These are phyloP conservation scores for Alternaria triticimaculans DNA, from an alignment of 2,329 filamentous ascomycete genomes.

Conservation along the genomic window DNA sequence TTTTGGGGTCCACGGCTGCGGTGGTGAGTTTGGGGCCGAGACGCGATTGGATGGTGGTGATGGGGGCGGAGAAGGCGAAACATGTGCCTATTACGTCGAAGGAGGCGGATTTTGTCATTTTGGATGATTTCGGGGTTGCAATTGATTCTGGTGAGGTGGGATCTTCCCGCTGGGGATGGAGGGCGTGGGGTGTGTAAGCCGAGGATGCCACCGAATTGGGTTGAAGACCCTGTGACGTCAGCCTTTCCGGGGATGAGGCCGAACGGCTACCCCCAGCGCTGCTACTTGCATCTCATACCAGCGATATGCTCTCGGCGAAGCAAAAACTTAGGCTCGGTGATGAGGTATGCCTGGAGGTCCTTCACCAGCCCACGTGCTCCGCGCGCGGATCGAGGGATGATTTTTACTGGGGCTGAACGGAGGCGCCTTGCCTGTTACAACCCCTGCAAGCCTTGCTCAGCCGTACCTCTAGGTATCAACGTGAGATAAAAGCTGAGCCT, in stretches of 20 bases:
- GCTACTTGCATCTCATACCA: neutral
- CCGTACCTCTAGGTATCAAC: conserved; percentile 12
- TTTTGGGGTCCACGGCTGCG: conserved; percentile 23
- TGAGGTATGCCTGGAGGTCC: neutral
- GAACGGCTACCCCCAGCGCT: neutral
- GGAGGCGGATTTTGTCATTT: conserved; percentile 28
- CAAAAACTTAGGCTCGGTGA: neutral
- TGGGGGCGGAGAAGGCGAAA: conserved; percentile 28
- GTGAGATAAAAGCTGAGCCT: conserved; percentile 7
- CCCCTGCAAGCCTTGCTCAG: neutral
- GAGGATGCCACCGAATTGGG: neutral
- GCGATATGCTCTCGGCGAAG: neutral
- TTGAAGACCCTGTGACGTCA: conserved; percentile 13
- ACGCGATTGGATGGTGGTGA: conserved; percentile 22
- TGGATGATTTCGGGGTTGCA: neutral
- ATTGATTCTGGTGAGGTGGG: neutral
- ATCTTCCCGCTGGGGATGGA: neutral
- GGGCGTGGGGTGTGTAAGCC: neutral
- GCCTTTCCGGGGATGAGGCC: neutral
- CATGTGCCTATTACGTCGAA: conserved; percentile 39
- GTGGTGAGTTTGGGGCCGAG: conserved; percentile 22
- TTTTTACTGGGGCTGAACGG: neutral
- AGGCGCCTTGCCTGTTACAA: conserved; percentile 2
- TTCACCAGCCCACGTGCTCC: conserved; percentile 7
- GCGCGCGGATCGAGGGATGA: neutral